Evolutionary conservation across 495 filamentous ascomycete species (phyloP).

Genomic region (Talaromyces ruber): DNA sequence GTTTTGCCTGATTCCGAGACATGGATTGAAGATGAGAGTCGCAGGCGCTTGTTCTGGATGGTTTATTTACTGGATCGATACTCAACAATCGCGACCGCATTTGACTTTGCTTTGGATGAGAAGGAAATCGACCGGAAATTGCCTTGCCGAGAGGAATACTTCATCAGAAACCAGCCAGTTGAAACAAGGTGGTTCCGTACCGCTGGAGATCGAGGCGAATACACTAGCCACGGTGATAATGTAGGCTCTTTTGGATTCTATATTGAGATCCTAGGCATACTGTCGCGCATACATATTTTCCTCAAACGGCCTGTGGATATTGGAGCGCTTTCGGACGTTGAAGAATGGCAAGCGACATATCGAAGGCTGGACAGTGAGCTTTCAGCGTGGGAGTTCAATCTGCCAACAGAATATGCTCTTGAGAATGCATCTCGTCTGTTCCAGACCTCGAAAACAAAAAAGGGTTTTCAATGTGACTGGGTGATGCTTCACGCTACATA

Average conservation of each 20-base stretch:
- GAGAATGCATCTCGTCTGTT: constrained; percentile 66
- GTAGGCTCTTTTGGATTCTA: constrained; percentile 80
- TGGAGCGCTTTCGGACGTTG: constrained; percentile 70
- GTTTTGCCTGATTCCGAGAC: constrained; percentile 72
- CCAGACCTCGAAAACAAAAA: constrained; percentile 49
- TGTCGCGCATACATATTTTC: constrained; percentile 79
- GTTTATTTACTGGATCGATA: constrained; percentile 83
- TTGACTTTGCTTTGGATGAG: constrained; percentile 81
- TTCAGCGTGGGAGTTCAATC: constrained; percentile 70
- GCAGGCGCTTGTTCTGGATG: constrained; percentile 85
- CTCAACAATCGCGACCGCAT: constrained; percentile 79
- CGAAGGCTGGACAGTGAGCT: constrained; percentile 71
- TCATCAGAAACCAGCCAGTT: constrained; percentile 70
- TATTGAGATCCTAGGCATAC: constrained; percentile 75
- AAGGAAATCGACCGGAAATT: constrained; percentile 81
- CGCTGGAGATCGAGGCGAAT: constrained; percentile 46
- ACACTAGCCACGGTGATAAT: constrained; percentile 66
- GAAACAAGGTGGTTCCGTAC: constrained; percentile 72
- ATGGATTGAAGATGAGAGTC: constrained; percentile 81
- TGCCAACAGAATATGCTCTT: constrained; percentile 68
- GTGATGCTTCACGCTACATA: constrained; percentile 84
- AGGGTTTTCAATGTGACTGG: constrained; percentile 69
- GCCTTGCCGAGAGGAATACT: constrained; percentile 81
- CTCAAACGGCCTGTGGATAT: constrained; percentile 85
- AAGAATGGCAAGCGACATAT: constrained; percentile 81